Base-by-base conservation (phyloP, 257 asterid genomes). In the Forsythia suspensa region DNA sequence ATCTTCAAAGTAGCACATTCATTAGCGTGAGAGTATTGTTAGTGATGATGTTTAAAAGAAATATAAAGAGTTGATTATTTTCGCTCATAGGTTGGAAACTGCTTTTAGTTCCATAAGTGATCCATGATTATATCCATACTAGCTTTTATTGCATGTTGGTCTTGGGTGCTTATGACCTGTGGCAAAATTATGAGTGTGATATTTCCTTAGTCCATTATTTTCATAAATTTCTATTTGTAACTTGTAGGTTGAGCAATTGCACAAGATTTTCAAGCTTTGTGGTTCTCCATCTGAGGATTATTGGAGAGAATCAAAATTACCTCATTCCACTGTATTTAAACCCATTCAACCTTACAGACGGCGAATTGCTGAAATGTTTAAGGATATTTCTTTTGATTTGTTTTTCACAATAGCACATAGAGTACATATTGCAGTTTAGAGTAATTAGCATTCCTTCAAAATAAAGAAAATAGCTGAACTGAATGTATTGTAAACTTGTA, bases 201-300 rank as follows among this genome's bases (percentile, higher is more conserved):
- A 46, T 46, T 44, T 46, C 67, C 76, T 61, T 40, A 37, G 51
- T 65, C 61, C 36, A 38, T 51, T 73, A 20, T 9, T 70, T 72
- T 4, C 74, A 55, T 40, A 9, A 44, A 39, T 66, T 9, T 72
- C 10, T 79, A 1, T 29, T 68, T 77, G 77, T 77, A 59, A 41
- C 39, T 66, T 88, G 80, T 84, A 92, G 98, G 97, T 94, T 79
- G 97, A 94, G 84, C 97, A 94, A 86, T 73, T 92, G 85, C 97
- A 92, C 85, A 92, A 92, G 86, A 92, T 92, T 81, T 92, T 94
- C 89, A 94, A 92, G 85, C 90, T 94, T 66, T 92, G 97, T 82
- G 97, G 98, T 75, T 94, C 97, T 57, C 98, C 98, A 66, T 87
- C 96, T 0, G 97, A 94, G 79, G 97, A 92, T 73, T 94, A 90